Conservation (phyloP, 371 early-diverging fungal species). For the Blakeslea trispora region DNA sequence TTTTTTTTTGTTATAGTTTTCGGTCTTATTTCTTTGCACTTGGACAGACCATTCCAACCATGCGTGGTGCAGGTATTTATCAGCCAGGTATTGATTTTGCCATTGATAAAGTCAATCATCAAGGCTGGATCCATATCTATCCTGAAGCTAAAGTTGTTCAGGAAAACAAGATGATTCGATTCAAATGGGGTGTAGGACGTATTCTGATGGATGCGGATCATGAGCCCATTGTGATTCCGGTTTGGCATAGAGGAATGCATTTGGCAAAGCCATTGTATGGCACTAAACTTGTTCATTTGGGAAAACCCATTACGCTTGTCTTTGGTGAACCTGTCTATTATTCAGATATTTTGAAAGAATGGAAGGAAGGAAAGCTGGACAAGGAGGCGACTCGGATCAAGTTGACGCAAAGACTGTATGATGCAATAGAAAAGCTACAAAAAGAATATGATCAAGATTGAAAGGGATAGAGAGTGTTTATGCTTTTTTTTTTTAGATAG, state of each 20-base stretch:
- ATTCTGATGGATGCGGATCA: slow-evolving; percentile 75
- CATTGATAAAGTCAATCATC: slow-evolving; percentile 41
- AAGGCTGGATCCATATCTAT: slow-evolving; percentile 76
- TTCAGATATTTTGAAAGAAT: slow-evolving; percentile 54
- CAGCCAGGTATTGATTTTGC: slow-evolving; percentile 85
- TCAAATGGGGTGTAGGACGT: slow-evolving; percentile 89
- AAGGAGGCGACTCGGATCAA: slow-evolving; percentile 61
- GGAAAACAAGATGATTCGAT: slow-evolving; percentile 59
- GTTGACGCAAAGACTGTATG: slow-evolving; percentile 58
- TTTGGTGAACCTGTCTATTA: slow-evolving; percentile 77
- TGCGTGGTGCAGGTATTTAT: slow-evolving; percentile 84
- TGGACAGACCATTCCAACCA: slow-evolving; percentile 82
- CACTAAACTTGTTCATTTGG: slow-evolving; percentile 34
- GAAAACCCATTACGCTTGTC: slow-evolving; percentile 51
- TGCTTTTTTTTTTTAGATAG: slow-evolving; percentile 1
- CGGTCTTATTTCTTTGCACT: slow-evolving; percentile 71
- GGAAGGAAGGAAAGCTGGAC: slow-evolving; percentile 49
- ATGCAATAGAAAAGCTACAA: slow-evolving; percentile 45
- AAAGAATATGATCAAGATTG: slow-evolving; percentile 29
- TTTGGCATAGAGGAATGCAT: slow-evolving; percentile 68
- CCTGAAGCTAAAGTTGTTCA: slow-evolving; percentile 85
- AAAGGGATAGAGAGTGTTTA: slow-evolving; percentile 1
- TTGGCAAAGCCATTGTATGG: slow-evolving; percentile 54
- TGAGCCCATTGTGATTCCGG: slow-evolving; percentile 70
- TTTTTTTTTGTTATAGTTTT: slow-evolving; percentile 35